Conservation (phyloP, 2,329 filamentous ascomycete genomes). For the Colletotrichum costaricense region DNA sequence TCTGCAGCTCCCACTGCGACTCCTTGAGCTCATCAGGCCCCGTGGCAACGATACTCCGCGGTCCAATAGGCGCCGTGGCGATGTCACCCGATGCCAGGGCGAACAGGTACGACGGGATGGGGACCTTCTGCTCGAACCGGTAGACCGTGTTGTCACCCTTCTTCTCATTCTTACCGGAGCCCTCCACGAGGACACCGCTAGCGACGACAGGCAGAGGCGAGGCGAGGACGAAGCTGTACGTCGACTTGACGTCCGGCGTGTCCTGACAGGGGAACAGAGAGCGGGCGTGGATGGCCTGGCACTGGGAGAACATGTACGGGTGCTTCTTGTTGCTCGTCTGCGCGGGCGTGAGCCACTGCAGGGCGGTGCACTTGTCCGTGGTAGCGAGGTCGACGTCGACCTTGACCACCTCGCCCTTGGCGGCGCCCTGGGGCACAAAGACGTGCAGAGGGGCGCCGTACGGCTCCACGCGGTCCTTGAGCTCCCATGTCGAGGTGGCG, state of each 20-base stretch:
- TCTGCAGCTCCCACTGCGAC: slow-evolving; percentile 92
- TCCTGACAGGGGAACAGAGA: slow-evolving; percentile 98
- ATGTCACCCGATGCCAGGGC: slow-evolving; percentile 92
- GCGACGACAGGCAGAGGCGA: slow-evolving; percentile 92
- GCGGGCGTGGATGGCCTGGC: slow-evolving; percentile 94
- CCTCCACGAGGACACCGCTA: slow-evolving; percentile 76
- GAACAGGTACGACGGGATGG: slow-evolving; percentile 94
- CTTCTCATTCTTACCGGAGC: slow-evolving; percentile 56
- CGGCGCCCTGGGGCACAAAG: slow-evolving; percentile 64
- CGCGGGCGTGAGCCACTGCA: slow-evolving; percentile 94
- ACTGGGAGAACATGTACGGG: slow-evolving; percentile 98
- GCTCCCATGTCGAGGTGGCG: slow-evolving; percentile 71
- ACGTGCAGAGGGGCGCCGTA: slow-evolving; percentile 80
- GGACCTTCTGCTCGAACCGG: slow-evolving; percentile 88
- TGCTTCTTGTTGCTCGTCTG: slow-evolving; percentile 97
- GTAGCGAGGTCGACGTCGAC: slow-evolving; percentile 80
- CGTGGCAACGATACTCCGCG: slow-evolving; percentile 85
- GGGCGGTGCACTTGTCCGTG: slow-evolving; percentile 87
- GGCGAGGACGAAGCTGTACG: slow-evolving; percentile 87
- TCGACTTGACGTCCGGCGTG: slow-evolving; percentile 97
- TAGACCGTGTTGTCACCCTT: slow-evolving; percentile 75
- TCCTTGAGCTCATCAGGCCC: slow-evolving; percentile 87
- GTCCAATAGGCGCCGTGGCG: slow-evolving; percentile 85
- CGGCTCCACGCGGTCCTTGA: slow-evolving; percentile 77
- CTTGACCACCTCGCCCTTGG: slow-evolving; percentile 64